Base-by-base conservation (phyloP, 1,284 basidiomycete genomes). In the Heterobasidion annosum region DNA sequence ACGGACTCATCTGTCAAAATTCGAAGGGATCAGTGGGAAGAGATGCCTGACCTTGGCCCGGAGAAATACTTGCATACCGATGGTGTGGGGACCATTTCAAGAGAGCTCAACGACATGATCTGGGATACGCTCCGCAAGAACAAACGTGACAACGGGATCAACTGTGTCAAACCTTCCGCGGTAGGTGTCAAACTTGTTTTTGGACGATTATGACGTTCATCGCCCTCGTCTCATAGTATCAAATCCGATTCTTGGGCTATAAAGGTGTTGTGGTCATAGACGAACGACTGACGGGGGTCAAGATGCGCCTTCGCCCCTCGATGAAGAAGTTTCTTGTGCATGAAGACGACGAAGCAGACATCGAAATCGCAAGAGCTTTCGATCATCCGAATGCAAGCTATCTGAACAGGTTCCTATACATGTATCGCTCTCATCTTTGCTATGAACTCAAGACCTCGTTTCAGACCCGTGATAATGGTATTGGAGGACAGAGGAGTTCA, bases 221-320 rank as follows among this genome's bases (percentile, higher is more conserved):
- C 10, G 16, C 25, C 52, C 18, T 13, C 52, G 9, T 47, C 25
- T 8, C 51, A 51, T 51, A 83, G 75, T 85, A 81, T 63, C 85
- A 86, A 67, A 84, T 91, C 52, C 78, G 88, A 37, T 85, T 90
- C 61, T 65, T 86, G 32, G 88, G 88, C 7, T 85, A 76, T 63
- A 90, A 89, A 65, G 88, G 88, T 0, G 80, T 91, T 53, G 82
- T 91, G 0, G 75, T 73, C 19, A 73, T 90, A 13, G 85, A 91
- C 61, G 64, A 71, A 37, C 65, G 71, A 44, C 70, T 90, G 37
- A 69, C 73, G 49, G 69, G 73, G 15, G 74, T 82, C 49, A 70
- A 70, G 8, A 83, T 92, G 77, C 71, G 78, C 25, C 60, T 91
- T 12, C 73, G 89, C n/a, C 70, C 74, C 1, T 88, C 83, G 0